Evolutionary conservation across 2,329 filamentous ascomycete genomes (phyloP).

Genomic region (Diaporthe amygdali): DNA sequence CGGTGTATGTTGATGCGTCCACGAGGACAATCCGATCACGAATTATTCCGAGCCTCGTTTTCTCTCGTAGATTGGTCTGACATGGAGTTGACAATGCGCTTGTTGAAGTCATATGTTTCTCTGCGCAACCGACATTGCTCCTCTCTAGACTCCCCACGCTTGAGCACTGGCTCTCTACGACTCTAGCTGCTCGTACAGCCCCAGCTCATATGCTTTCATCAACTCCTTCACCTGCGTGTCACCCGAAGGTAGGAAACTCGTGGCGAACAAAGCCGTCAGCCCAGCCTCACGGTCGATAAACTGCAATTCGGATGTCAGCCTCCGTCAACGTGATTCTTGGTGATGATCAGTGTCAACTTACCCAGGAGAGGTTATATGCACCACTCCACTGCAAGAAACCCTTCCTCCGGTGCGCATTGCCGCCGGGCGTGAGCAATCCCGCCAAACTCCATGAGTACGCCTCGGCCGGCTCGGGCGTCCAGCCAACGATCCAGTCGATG

Average conservation of each 20-base stretch:
- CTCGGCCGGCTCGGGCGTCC: conserved; percentile 26
- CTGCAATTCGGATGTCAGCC: conserved; percentile 23
- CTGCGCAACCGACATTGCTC: neutral
- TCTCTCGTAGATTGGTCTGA: neutral
- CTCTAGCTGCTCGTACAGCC: neutral
- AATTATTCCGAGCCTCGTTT: neutral
- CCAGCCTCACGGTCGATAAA: conserved; percentile 40
- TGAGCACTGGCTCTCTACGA: neutral
- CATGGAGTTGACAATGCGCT: neutral
- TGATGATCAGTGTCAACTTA: conserved; percentile 31
- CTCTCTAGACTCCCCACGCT: neutral
- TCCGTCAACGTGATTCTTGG: neutral
- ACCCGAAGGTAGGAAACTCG: conserved; percentile 40
- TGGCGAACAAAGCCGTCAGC: conserved; percentile 44
- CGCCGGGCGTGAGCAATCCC: neutral
- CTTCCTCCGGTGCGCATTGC: conserved; percentile 41
- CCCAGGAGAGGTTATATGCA: conserved; percentile 49
- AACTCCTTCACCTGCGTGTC: neutral
- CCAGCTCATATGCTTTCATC: conserved; percentile 5
- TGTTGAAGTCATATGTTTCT: neutral
- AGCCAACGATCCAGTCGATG: neutral
- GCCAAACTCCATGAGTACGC: conserved; percentile 35
- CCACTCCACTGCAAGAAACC: conserved; percentile 52
- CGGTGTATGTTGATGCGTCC: neutral
- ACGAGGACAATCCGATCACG: conserved; percentile 9